Percentiles rank a stretch among this genome's conserved stretches.
Conservation (phyloP, 78 protist genomes). For the Pigoraptor vietnamica region DNA sequence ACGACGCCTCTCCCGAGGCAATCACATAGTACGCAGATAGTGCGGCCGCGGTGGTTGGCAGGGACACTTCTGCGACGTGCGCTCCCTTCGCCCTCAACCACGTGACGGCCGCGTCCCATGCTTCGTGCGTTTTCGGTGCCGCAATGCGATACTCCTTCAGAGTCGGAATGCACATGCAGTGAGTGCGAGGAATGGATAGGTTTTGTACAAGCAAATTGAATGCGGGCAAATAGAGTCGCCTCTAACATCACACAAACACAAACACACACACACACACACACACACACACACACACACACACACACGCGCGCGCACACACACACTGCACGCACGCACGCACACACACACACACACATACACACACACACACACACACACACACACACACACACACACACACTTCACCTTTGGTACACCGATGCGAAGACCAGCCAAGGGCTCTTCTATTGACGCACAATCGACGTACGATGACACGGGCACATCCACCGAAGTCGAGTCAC, state of each 20-base stretch:
- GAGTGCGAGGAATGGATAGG: background rate
- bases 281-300: too few species aligned
- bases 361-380: too few species aligned
- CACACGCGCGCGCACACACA: too few species aligned
- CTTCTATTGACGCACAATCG: too few species aligned
- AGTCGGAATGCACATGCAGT: background rate
- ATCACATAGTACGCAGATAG: slow-evolving; percentile 17
- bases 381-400: too few species aligned
- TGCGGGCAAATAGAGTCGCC: background rate
- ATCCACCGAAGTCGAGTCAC: background rate
- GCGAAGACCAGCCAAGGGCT: too few species aligned
- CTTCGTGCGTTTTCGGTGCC: background rate
- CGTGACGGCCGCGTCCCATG: background rate
- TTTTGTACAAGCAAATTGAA: background rate
- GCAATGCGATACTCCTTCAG: background rate
- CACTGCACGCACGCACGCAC: too few species aligned
- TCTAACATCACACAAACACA: background rate
- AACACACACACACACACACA: too few species aligned
- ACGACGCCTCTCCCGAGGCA: slow-evolving; percentile 22
- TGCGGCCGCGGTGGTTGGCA: background rate
- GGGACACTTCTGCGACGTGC: background rate
- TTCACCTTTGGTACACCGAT: too few species aligned
- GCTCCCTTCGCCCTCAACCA: slow-evolving; percentile 3
- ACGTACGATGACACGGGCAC: background rate
- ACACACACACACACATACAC: too few species aligned